phyloP scores from a whole-genome alignment of 148 eudicot genomes.

The Agrostemma githago region DNA sequence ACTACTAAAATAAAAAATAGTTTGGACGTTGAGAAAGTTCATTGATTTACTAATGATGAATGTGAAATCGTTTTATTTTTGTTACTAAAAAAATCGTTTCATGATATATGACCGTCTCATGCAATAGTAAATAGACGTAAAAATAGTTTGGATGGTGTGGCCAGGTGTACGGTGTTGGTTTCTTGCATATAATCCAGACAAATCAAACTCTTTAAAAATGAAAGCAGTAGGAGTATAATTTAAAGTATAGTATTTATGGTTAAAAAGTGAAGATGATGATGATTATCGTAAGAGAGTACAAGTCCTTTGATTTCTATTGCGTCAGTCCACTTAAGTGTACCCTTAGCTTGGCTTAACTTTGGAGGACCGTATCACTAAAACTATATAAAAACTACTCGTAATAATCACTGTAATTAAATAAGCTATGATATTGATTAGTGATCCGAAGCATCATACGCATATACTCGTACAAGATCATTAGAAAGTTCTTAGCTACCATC shows the following conservation, averaged over 20 bases:
- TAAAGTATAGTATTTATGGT: not conserved
- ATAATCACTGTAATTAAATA: not conserved
- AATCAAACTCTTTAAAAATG: not conserved
- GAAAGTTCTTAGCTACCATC: not conserved
- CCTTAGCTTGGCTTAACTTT: not conserved
- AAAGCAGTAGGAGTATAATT: not conserved
- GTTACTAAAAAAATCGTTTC: too few relatives aligned
- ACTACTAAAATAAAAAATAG: too few relatives aligned
- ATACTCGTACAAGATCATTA: not conserved
- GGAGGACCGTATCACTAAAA: not conserved
- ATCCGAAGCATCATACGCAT: constrained; percentile 1
- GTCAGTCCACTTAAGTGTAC: constrained; percentile 7
- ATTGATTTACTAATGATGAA: too few relatives aligned
- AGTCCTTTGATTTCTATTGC: constrained; percentile 2
- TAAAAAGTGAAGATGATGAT: not conserved
- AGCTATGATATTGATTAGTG: not conserved
- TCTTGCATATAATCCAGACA: not conserved
- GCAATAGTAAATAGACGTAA: not conserved
- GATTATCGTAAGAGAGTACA: constrained; percentile 7
- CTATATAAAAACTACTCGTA: not conserved
- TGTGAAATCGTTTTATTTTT: too few relatives aligned
- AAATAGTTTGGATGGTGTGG: not conserved
- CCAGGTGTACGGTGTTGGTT: not conserved
- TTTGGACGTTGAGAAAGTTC: too few relatives aligned
- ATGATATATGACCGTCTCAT: too few relatives aligned